Evolutionary conservation across 2,329 filamentous ascomycete genomes (phyloP).

Genomic region (Fusarium sp.): DNA sequence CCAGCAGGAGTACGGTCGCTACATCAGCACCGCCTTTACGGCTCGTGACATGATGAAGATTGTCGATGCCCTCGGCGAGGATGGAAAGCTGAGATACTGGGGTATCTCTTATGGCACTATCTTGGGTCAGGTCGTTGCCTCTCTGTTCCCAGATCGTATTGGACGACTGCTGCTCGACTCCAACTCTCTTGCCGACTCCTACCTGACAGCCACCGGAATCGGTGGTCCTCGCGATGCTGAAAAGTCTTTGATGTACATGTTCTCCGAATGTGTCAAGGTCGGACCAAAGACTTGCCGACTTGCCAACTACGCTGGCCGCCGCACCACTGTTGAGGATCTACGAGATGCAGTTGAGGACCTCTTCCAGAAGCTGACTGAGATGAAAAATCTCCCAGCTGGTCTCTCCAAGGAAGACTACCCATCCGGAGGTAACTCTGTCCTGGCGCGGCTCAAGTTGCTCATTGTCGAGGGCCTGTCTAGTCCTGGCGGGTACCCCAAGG

Average conservation of each 20-base stretch:
- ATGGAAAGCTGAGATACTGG: constrained; percentile 50
- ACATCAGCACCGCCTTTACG: constrained; percentile 50
- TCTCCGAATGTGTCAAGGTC: constrained; percentile 28
- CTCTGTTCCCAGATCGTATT: constrained; percentile 42
- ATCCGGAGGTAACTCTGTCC: constrained; percentile 16
- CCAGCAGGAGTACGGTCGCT: constrained; percentile 41
- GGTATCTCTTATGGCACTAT: constrained; percentile 44
- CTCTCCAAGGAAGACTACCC: not conserved
- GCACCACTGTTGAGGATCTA: constrained; percentile 19
- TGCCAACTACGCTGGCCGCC: constrained; percentile 26
- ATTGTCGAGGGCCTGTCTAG: constrained; percentile 18
- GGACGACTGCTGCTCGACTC: constrained; percentile 39
- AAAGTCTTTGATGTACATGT: constrained; percentile 17
- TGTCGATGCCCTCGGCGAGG: constrained; percentile 52
- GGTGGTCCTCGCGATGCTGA: constrained; percentile 26
- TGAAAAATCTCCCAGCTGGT: not conserved
- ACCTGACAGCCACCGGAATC: constrained; percentile 13
- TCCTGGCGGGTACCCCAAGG: constrained; percentile 6
- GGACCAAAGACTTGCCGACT: constrained; percentile 21
- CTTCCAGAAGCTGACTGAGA: constrained; percentile 20
- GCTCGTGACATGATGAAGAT: constrained; percentile 55
- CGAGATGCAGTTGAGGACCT: not conserved
- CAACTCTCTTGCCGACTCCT: constrained; percentile 26
- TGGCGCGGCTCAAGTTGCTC: constrained; percentile 16
- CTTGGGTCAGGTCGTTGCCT: constrained; percentile 31